Base-by-base conservation (phyloP, 2,329 filamentous ascomycete species). In the Ascochyta pisi region DNA sequence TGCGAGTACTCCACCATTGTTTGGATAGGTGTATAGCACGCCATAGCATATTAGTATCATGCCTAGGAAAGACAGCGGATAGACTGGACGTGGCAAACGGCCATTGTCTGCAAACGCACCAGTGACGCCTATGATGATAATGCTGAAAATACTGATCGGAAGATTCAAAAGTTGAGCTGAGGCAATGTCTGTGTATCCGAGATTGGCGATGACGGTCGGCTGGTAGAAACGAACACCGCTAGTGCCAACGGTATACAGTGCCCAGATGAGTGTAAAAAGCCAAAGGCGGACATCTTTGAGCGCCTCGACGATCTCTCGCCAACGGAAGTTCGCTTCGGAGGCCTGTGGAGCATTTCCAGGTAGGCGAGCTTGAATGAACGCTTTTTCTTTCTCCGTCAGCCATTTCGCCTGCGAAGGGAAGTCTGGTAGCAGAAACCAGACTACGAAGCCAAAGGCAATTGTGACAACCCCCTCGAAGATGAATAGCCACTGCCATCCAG, bases 241-340 rank as follows among this genome's bases (percentile, higher is more conserved):
- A n/a, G 51, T 60, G 19, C 57, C 55, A n/a, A 56, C 35, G 6
- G 48, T 59, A 34, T 79, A 81, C 16, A 76, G 70, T 0, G 79
- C 79, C 78, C 79, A 82, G 16, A 79, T 78, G 0, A 76, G 47
- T 1, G 76, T 79, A 45, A 82, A 81, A 1, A 81, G 69, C 77
- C 79, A 82, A 29, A 83, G 65, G 16, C 81, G 74, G 77, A 80
- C 80, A 49, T 84, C 80, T 0, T 71, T 77, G 26, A 84, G 66
- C 0, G 80, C 79, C 0, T 68, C 76, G 55, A 79, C 79, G 0
- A 79, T 78, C 37, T 83, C 77, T 2, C 61, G 60, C 80, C 78
- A 83, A 65, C 66, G 84, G 72, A 83, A 79, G 22, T 77, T 75
- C 29, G 70, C 66, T 42, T 73, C 75, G 7, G 71, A 60, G 1